These are phyloP conservation scores for Combretum micranthum DNA, from an alignment of 345 rosid species.

Conservation along the genomic window DNA sequence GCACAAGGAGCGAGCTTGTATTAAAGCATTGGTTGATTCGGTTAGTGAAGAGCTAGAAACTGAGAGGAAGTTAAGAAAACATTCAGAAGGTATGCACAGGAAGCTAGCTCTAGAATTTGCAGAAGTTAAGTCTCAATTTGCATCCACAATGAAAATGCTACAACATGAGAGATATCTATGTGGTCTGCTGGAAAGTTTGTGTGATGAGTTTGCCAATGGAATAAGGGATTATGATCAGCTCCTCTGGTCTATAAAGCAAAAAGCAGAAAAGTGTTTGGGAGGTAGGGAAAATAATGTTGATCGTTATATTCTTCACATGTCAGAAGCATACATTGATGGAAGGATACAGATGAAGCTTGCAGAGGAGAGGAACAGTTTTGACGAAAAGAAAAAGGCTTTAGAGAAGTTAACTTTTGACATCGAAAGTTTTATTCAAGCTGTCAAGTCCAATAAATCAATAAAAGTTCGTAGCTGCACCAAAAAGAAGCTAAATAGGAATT, in stretches of 20 bases:
- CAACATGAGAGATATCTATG: conserved; percentile 73
- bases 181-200: conserved; percentile 60
- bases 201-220: conserved; percentile 87
- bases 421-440: too few relatives aligned
- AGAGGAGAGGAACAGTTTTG: conserved; percentile 28
- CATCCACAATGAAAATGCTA: conserved; percentile 51
- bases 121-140: conserved; percentile 49
- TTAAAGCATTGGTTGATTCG: conserved; percentile 39
- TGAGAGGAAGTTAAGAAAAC: conserved; percentile 56
- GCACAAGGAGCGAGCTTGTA: conserved; percentile 43
- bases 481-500: conserved; percentile 25
- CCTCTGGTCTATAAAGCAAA: conserved; percentile 35
- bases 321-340: conserved; percentile 87
- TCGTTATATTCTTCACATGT: conserved; percentile 64
- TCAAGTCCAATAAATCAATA: too few relatives aligned
- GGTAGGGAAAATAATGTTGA: conserved; percentile 29
- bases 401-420: too few relatives aligned
- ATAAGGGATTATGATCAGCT: conserved; percentile 72
- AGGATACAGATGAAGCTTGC: conserved; percentile 68
- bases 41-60: conserved; percentile 49
- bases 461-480: conserved; percentile 8
- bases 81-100: conserved; percentile 64
- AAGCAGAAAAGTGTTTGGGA: conserved; percentile 40
- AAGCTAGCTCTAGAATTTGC: conserved; percentile 69
- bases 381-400: conserved; percentile 15